A percentile compares a stretch with the other conserved stretches of the same genome.
Conservation (phyloP, 805 yeast genomes). For the Lipomyces yamadae region DNA sequence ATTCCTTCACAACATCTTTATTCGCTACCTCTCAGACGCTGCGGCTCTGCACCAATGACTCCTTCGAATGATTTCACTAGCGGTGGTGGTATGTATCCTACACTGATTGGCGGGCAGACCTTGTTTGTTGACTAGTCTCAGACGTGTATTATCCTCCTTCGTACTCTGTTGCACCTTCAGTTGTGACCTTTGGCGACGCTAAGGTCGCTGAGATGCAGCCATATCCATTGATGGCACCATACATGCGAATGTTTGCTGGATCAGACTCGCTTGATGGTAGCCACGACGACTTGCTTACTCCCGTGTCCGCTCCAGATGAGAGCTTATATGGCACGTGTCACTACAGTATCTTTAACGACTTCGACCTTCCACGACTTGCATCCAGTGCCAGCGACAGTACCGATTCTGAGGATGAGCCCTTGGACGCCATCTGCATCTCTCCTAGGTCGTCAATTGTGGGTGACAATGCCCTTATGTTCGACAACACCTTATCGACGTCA, state of each 20-base stretch:
- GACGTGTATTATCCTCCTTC: constrained; percentile 9
- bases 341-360: neutral
- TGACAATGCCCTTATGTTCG: constrained; percentile 7
- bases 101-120: neutral
- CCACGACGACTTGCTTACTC: constrained; percentile 13
- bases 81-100: constrained; percentile 11
- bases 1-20: constrained; percentile 5
- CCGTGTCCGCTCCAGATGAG: constrained; percentile 5
- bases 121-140: neutral
- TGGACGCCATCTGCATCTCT: constrained; percentile 5
- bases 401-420: constrained; percentile 10
- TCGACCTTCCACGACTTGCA: constrained; percentile 1
- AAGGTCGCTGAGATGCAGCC: constrained; percentile 30
- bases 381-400: constrained; percentile 12
- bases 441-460: neutral
- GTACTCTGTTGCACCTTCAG: constrained; percentile 7
- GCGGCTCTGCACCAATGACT: constrained; percentile 20
- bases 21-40: constrained; percentile 8
- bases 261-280: neutral
- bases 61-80: constrained; percentile 14
- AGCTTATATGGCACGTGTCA: neutral
- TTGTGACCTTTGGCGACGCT: constrained; percentile 38
- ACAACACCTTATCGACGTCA: constrained; percentile 3
- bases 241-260: constrained; percentile 5
- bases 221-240: constrained; percentile 8